These are phyloP conservation scores for Fomitopsis schrenkii DNA, from an alignment of 1,284 basidiomycete species.

Conservation along the genomic window DNA sequence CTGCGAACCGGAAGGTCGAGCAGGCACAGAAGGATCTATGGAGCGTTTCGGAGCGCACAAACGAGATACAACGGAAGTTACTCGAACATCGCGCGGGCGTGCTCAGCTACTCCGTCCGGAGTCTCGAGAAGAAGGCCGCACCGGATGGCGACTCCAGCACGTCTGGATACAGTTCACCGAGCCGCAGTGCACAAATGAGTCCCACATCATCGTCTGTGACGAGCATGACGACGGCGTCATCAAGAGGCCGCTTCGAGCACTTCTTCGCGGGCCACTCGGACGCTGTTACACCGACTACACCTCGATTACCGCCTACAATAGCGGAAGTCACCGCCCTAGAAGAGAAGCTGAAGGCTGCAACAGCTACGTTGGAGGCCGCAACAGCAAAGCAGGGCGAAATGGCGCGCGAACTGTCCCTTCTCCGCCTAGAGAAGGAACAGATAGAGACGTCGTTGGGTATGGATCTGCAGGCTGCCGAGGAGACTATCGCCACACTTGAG, in stretches of 20 bases:
- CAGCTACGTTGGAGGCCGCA: constrained; percentile 50
- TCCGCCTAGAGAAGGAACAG: constrained; percentile 61
- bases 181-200: constrained; percentile 46
- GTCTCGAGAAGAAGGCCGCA: constrained; percentile 55
- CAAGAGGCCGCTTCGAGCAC: constrained; percentile 65
- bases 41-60: constrained; percentile 56
- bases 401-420: constrained; percentile 52
- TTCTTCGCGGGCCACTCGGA: constrained; percentile 75
- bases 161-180: constrained; percentile 52
- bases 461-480: constrained; percentile 63
- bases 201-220: constrained; percentile 46
- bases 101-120: constrained; percentile 65
- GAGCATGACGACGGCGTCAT: constrained; percentile 36
- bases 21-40: constrained; percentile 65
- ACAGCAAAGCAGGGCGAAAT: constrained; percentile 59
- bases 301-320: constrained; percentile 29
- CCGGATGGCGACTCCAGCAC: constrained; percentile 29
- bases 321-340: constrained; percentile 32
- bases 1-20: constrained; percentile 64
- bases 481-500: constrained; percentile 56
- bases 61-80: constrained; percentile 55
- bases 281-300: constrained; percentile 46
- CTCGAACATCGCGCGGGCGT: constrained; percentile 78
- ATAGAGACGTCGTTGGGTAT: constrained; percentile 57
- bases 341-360: constrained; percentile 54